Conservation (phyloP, 805 yeast genomes). For the Ogataea nitratoaversa region DNA sequence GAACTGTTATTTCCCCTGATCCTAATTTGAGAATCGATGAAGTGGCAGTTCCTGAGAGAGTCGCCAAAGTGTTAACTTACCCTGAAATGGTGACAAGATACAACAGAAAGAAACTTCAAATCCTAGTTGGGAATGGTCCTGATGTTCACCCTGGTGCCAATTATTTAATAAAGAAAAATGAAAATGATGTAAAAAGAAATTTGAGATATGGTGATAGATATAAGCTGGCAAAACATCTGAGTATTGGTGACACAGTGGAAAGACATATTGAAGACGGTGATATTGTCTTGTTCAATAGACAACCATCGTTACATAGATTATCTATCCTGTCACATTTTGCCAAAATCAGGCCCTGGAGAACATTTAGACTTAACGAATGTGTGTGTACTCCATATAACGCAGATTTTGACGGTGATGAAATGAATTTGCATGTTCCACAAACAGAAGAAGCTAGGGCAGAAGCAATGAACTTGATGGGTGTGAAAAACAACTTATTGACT, state of each 20-base stretch:
- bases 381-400: conserved; percentile 99
- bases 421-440: conserved; percentile 98
- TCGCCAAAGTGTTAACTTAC: conserved; percentile 90
- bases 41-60: conserved; percentile 97
- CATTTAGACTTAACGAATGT: conserved; percentile 95
- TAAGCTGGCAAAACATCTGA: conserved; percentile 70
- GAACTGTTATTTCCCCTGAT: conserved; percentile 98
- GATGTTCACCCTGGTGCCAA: conserved; percentile 94
- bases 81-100: conserved; percentile 93
- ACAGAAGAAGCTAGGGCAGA: conserved; percentile 99
- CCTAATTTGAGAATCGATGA: conserved; percentile 93
- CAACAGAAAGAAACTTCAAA: conserved; percentile 73
- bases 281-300: conserved; percentile 91
- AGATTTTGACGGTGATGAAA: conserved; percentile 99
- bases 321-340: conserved; percentile 95
- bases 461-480: conserved; percentile 98
- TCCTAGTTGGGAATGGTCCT: conserved; percentile 79
- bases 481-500: conserved; percentile 86
- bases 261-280: conserved; percentile 98
- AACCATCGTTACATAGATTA: conserved; percentile 93
- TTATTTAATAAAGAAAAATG: conserved; percentile 77
- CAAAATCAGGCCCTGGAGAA: conserved; percentile 95
- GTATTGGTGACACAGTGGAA: conserved; percentile 90
- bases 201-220: conserved; percentile 82
- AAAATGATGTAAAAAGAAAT: conserved; percentile 78